phyloP scores from a whole-genome alignment of 2,329 filamentous ascomycete species.

The Colletotrichum sp. region DNA sequence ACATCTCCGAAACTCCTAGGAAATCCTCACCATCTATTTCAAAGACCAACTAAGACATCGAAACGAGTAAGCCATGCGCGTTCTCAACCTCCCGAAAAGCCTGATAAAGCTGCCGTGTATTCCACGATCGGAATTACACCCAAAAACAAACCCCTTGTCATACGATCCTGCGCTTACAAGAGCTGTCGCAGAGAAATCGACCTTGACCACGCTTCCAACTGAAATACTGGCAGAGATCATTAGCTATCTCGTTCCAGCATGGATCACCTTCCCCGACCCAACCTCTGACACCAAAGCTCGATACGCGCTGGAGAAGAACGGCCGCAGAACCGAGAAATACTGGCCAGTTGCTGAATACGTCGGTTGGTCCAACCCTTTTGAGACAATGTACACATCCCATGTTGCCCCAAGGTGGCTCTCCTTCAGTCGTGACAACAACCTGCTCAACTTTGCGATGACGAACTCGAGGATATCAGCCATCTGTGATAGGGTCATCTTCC shows the following conservation, averaged over 20 bases:
- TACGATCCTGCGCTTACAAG: neutral
- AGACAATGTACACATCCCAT: neutral
- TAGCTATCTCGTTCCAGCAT: neutral
- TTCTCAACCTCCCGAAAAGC: neutral
- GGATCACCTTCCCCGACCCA: neutral
- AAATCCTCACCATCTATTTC: accelerated
- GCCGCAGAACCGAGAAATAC: neutral
- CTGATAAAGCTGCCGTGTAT: neutral
- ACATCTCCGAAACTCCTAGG: neutral
- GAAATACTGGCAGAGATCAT: neutral
- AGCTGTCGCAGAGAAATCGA: neutral
- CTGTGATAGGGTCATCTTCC: neutral
- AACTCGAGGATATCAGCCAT: accelerated
- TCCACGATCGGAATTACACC: neutral
- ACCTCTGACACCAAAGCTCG: neutral
- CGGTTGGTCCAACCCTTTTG: neutral
- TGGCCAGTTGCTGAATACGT: neutral
- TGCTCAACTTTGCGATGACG: neutral
- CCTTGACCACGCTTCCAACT: neutral
- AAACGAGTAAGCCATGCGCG: neutral
- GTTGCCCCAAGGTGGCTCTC: neutral
- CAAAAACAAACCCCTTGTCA: neutral
- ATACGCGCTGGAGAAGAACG: neutral
- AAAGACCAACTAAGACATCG: neutral
- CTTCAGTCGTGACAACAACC: neutral